These are phyloP conservation scores for Onygenales sp. DNA, from an alignment of 2,329 filamentous ascomycete genomes.

Conservation along the genomic window DNA sequence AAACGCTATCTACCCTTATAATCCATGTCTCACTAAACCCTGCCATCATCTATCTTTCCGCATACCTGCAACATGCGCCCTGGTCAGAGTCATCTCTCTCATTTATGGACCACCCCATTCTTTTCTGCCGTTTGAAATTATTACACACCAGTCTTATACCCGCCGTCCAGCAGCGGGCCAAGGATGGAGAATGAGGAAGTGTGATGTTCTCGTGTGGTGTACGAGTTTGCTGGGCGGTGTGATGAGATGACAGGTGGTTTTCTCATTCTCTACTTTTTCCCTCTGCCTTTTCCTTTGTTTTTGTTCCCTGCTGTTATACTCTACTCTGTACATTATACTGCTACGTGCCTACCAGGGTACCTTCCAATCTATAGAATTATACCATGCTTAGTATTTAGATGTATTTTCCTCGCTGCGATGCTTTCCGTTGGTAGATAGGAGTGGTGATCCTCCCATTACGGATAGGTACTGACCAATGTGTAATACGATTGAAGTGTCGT, in stretches of 20 bases:
- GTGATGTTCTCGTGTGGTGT: background rate
- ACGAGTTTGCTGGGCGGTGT: slow-evolving; percentile 6
- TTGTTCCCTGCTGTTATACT: slow-evolving; percentile 4
- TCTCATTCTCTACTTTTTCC: background rate
- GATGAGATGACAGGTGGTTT: background rate
- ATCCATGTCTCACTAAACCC: background rate
- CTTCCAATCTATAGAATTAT: background rate
- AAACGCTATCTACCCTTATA: background rate
- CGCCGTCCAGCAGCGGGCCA: background rate
- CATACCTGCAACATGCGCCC: background rate
- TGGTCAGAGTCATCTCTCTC: no score
- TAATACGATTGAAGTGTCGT: no score
- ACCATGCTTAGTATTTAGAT: background rate
- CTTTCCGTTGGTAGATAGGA: no score
- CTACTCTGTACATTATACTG: slow-evolving; percentile 16
- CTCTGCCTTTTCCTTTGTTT: slow-evolving; percentile 13
- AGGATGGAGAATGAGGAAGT: background rate
- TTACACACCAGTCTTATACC: background rate
- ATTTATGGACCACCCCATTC: background rate
- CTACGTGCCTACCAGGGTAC: no score
- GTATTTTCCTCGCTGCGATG: no score
- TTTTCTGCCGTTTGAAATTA: background rate
- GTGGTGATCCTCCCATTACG: no score
- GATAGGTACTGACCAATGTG: no score
- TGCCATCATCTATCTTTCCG: background rate